These are phyloP conservation scores for Omphalotus guepiniiformis DNA, from an alignment of 768 basidiomycete genomes.

Conservation along the genomic window DNA sequence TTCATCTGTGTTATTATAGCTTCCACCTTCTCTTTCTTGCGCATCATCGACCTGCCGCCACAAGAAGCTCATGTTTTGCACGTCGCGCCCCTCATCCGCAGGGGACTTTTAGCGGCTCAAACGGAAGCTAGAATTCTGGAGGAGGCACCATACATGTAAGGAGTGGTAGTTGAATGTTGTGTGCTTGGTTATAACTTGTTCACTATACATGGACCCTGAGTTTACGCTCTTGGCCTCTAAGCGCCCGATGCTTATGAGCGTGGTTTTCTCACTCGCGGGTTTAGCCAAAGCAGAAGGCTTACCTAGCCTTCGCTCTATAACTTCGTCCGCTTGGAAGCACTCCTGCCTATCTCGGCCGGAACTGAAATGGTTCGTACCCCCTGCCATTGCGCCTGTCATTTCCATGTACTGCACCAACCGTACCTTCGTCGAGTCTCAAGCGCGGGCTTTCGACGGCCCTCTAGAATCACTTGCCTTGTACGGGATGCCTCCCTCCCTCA, in stretches of 20 bases:
- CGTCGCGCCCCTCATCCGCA: conserved; percentile 53
- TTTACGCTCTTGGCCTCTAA: conserved; percentile 39
- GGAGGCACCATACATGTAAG: conserved; percentile 30
- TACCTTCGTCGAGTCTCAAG: conserved; percentile 71
- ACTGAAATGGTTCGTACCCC: conserved; percentile 83
- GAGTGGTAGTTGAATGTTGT: neutral
- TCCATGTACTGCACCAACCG: conserved; percentile 68
- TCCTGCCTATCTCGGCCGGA: conserved; percentile 80
- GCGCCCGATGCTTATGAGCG: conserved; percentile 33
- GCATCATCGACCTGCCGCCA: conserved; percentile 58
- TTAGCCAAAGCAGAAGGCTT: conserved; percentile 37
- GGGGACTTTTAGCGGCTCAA: conserved; percentile 45
- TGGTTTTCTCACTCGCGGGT: conserved; percentile 23
- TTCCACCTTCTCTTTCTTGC: conserved; percentile 78
- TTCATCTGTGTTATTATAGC: conserved; percentile 22
- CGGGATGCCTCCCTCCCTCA: conserved; percentile 69
- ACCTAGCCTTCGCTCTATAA: conserved; percentile 59
- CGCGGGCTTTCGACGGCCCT: conserved; percentile 59
- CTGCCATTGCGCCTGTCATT: conserved; percentile 82
- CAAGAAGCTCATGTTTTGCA: conserved; percentile 63
- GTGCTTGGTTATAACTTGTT: conserved; percentile 4
- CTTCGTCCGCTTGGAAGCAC: conserved; percentile 55
- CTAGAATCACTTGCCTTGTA: conserved; percentile 74
- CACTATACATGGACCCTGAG: conserved; percentile 42
- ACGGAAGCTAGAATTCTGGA: conserved; percentile 38